Percentiles rank a stretch among this genome's conserved stretches.
These are phyloP conservation scores for Pythium aquatile DNA, from an alignment of 352 stramenopile genomes.

Conservation along the genomic window DNA sequence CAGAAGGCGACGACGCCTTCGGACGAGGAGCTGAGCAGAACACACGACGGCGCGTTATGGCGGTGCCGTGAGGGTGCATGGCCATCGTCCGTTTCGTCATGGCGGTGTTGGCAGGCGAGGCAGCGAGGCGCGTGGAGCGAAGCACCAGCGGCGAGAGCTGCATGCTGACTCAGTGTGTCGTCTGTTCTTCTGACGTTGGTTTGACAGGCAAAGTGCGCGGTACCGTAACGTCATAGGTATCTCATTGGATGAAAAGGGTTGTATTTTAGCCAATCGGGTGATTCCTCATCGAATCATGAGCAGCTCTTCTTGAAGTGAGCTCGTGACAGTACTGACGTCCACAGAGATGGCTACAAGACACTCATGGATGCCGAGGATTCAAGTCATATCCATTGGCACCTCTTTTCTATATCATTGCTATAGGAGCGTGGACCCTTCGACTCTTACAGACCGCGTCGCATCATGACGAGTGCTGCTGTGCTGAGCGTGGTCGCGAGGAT, in stretches of 20 bases:
- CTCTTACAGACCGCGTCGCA: conserved; percentile 60
- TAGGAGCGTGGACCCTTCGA: too few species aligned
- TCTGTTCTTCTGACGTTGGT: neutral
- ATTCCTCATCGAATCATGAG: neutral
- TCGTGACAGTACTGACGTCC: too few species aligned
- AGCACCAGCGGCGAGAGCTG: neutral
- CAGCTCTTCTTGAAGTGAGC: too few species aligned
- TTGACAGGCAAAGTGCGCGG: neutral
- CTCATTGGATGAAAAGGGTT: neutral
- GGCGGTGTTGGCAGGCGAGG: neutral
- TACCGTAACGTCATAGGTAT: neutral
- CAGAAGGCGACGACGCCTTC: neutral
- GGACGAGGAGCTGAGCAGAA: neutral
- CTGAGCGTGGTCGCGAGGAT: conserved; percentile 72
- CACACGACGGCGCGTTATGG: neutral
- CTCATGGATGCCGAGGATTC: too few species aligned
- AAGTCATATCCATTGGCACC: too few species aligned
- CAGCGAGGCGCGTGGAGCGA: too few species aligned
- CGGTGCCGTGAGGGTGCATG: neutral
- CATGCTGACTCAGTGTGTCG: neutral
- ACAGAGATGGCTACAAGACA: too few species aligned
- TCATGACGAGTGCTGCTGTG: conserved; percentile 77
- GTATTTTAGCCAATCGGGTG: neutral
- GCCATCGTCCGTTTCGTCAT: neutral
- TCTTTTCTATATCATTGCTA: too few species aligned